Base-by-base conservation (phyloP, 306 rosid species). In the Hippophae rhamnoides region DNA sequence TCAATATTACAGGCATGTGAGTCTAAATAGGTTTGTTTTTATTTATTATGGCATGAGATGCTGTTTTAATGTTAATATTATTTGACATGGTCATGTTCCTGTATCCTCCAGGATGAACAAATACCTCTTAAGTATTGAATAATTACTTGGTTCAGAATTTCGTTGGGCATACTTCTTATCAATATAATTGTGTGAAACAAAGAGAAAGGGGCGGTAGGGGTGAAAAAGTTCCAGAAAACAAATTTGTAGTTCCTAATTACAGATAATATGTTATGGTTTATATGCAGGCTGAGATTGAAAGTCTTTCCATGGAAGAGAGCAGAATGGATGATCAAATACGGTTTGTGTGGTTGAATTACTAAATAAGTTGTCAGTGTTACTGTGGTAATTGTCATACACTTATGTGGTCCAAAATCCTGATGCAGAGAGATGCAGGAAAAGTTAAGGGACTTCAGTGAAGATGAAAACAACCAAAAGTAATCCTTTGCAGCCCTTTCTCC, bases 391-490 rank as follows among this genome's bases (percentile, higher is more conserved):
- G 50, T 56, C 54, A 48, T 54, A 55, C 52, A 31, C 59, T 69
- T 54, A 71, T 76, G 49, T 54, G 47, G 62, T 80, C 60, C 42
- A 47, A 41, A 70, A 31, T 31, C 57, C 47, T 63, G 64, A 74
- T 73, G 69, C 87, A 93, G 99, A 79, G 89, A 65, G 62, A 78
- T 88, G 93, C 94, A 93, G 81, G 97, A 88, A 79, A 88, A 72
- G 54, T 63, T 88, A 76, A 84, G 97, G 76, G 70, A 67, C 65
- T 71, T 93, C 71, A 93, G 97, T 45, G 95, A 86, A 77, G 81
- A 93, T 70, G 94, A 80, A 72, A 88, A 70, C 67, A 82, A 80
- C 70, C 88, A 72, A 70, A 93, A 86, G 99, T 93, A 84, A 60
- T 27, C 44, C 31, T 63, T 64, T 51, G 57, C 65, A 59, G 58